These are phyloP conservation scores for Euphorbia schlechtendalii DNA, from an alignment of 441 rosid species.

Conservation along the genomic window DNA sequence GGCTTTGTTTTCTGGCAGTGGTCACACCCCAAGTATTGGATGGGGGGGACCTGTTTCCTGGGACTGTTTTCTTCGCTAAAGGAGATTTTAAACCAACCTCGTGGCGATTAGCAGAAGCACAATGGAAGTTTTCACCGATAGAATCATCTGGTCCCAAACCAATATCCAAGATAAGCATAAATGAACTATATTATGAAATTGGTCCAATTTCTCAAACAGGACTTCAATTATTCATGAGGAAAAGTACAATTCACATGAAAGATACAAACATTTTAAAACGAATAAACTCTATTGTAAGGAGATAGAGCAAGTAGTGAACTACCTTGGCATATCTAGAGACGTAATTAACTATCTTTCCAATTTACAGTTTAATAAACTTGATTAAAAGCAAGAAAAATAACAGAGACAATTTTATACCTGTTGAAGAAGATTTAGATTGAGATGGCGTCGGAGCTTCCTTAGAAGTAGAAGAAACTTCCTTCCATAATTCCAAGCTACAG, in stretches of 20 bases:
- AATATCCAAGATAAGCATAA: constrained; percentile 20
- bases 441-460: constrained; percentile 41
- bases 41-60: constrained; percentile 52
- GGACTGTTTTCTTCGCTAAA: constrained; percentile 44
- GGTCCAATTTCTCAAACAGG: neutral
- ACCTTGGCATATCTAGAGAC: neutral
- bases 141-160: constrained; percentile 44
- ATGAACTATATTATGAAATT: neutral
- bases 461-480: constrained; percentile 45
- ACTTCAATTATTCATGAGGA: neutral
- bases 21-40: constrained; percentile 40
- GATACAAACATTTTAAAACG: neutral
- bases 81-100: constrained; percentile 39
- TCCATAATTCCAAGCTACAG: constrained; percentile 69
- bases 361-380: neutral
- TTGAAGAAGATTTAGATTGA: constrained; percentile 48
- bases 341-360: neutral
- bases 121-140: constrained; percentile 36
- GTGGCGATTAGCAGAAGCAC: constrained; percentile 37
- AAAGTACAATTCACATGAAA: neutral
- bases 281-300: too few relatives aligned
- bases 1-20: constrained; percentile 52
- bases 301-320: neutral
- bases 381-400: too few relatives aligned
- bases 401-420: constrained; percentile 23